These are phyloP conservation scores for Penicillium macrosclerotiorum DNA, from an alignment of 495 filamentous ascomycete species.

Conservation along the genomic window DNA sequence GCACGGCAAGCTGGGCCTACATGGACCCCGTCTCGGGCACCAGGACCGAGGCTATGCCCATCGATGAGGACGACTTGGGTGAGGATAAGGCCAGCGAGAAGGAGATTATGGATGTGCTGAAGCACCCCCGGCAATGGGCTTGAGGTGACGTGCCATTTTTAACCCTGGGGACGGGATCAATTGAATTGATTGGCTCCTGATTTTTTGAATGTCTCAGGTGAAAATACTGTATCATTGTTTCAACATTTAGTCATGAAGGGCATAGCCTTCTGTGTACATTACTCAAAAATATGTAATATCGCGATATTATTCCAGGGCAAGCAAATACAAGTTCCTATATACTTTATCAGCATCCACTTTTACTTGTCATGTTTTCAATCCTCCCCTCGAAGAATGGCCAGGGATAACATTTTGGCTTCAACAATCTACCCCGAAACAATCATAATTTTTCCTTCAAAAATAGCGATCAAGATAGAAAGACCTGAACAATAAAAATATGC, in stretches of 20 bases:
- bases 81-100: conserved; percentile 53
- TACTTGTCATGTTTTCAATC: too few relatives aligned
- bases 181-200: too few relatives aligned
- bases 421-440: too few relatives aligned
- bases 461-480: too few relatives aligned
- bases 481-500: too few relatives aligned
- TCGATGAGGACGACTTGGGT: conserved; percentile 38
- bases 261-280: background rate
- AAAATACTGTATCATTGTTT: background rate
- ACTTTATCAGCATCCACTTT: too few relatives aligned
- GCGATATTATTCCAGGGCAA: background rate
- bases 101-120: conserved; percentile 78
- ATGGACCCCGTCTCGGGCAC: conserved; percentile 69
- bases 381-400: too few relatives aligned
- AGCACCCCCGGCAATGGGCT: conserved; percentile 87
- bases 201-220: too few relatives aligned
- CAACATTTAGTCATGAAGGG: background rate
- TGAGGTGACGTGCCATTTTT: conserved; percentile 34
- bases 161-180: too few relatives aligned
- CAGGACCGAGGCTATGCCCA: conserved; percentile 32
- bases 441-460: too few relatives aligned
- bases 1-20: conserved; percentile 92
- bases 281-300: conserved; percentile 5
- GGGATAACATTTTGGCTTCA: too few relatives aligned
- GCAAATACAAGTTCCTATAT: background rate